Base-by-base conservation (phyloP, 148 eudicot genomes). In the Bassia scoparia region DNA sequence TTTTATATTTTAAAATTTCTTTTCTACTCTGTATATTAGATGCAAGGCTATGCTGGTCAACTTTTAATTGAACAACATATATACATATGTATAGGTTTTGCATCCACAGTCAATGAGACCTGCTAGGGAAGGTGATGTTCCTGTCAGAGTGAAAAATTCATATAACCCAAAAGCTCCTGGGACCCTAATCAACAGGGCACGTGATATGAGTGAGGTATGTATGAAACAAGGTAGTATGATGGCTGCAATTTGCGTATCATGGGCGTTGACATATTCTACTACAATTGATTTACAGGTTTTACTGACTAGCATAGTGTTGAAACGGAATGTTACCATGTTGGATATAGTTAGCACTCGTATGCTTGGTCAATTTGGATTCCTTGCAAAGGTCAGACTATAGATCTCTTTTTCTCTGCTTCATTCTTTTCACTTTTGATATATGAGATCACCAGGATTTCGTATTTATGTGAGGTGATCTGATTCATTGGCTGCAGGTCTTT, bases 51-150 rank as follows among this genome's bases (percentile, higher is more conserved):
- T 53, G 37, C 16, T 7, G n/a, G 21, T 33, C 17, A 49, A 26
- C 14, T 30, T 5, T 67, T 8, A 27, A 53, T 35, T 38, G 44
- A 31, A 49, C 29, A 37, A 20, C 46, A 20, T 61, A 46, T 33
- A 68, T n/a, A 21, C 35, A 7, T 67, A n/a, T 80, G 67, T 76
- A n/a, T n/a, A 95, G 99, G 99, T 95, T 62, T 82, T 95, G 83
- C 99, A 95, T 78, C 99, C 99, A 38, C 99, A 91, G 81, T 91
- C 99, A 37, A 95, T 95, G 99, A 89, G 88, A 74, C 97, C 99
- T 78, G 99, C 97, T 41, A 85, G 97, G 75, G 97, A 95, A 78
- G 90, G 86, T 77, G 94, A 86, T 78, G 83, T 95, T 78, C 99
- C 97, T 60, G 99, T 92, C 17, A 86, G 99, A 81, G 99, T 95